Evolutionary conservation across 305 asterid species (phyloP).

Genomic region (Rubia tinctorum): DNA sequence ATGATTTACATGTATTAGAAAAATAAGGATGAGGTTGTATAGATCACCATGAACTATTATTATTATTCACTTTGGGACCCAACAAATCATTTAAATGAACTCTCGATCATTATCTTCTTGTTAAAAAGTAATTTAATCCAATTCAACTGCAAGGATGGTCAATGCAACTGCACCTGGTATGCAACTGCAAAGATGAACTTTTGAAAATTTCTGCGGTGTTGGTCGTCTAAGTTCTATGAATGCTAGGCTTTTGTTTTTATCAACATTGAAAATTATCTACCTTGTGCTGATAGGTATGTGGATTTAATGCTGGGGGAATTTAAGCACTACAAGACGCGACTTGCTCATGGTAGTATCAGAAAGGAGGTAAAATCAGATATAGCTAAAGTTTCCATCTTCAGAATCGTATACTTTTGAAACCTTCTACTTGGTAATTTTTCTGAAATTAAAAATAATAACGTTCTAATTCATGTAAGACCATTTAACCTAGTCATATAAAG

Average conservation of each 20-base stretch:
- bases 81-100: background rate
- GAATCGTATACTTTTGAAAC: background rate
- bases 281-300: slow-evolving; percentile 52
- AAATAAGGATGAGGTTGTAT: background rate
- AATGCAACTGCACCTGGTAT: too few relatives aligned
- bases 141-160: too few relatives aligned
- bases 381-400: background rate
- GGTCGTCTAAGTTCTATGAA: background rate
- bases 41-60: background rate
- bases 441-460: background rate
- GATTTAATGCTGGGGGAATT: slow-evolving; percentile 95
- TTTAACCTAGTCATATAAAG: background rate
- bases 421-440: background rate
- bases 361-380: slow-evolving; percentile 62
- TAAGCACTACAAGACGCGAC: slow-evolving; percentile 96
- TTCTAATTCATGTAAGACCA: background rate
- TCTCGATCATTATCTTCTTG: background rate
- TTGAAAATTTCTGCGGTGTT: background rate
- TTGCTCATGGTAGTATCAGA: slow-evolving; percentile 81
- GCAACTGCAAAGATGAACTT: background rate
- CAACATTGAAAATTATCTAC: background rate
- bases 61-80: background rate
- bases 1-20: background rate
- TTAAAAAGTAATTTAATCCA: background rate
- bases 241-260: background rate